Evolutionary conservation across 352 stramenopile species (phyloP).

Genomic region (Globisporangium barbulae): DNA sequence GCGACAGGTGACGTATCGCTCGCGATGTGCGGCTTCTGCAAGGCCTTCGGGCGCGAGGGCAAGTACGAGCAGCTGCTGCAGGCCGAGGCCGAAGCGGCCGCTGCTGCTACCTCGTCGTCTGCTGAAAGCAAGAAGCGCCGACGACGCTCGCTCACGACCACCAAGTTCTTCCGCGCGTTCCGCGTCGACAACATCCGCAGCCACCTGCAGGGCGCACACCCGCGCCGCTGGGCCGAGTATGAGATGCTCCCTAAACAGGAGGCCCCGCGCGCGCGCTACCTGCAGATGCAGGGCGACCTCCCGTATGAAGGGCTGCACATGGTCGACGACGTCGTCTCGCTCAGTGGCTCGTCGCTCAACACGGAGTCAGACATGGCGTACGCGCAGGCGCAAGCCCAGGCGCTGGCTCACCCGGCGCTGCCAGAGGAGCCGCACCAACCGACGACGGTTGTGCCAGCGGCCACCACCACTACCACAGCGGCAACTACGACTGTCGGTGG

Average conservation of each 20-base stretch:
- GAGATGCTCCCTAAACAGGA: conserved; percentile 81
- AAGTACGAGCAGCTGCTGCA: conserved; percentile 71
- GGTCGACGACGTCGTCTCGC: conserved; percentile 67
- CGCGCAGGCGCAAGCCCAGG: conserved; percentile 42
- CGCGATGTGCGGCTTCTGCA: conserved; percentile 84
- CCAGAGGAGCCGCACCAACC: conserved; percentile 16
- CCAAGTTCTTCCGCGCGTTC: conserved; percentile 86
- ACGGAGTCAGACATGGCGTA: conserved; percentile 61
- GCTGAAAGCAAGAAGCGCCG: conserved; percentile 68
- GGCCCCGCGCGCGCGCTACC: conserved; percentile 42
- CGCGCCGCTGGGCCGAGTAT: conserved; percentile 72
- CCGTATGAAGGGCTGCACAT: conserved; percentile 64
- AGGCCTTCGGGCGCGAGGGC: conserved; percentile 74
- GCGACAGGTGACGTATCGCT: conserved; percentile 67
- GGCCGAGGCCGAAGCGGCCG: conserved; percentile 41
- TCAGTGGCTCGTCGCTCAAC: conserved; percentile 44
- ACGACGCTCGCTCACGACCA: conserved; percentile 74
- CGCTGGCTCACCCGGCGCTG: conserved; percentile 28
- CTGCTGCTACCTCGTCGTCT: conserved; percentile 5
- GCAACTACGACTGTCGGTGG: not conserved
- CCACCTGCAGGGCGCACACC: conserved; percentile 74
- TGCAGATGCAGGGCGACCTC: conserved; percentile 66
- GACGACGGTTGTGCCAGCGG: not conserved
- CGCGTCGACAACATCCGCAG: conserved; percentile 86
- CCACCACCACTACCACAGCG: not conserved